Conservation (phyloP, 352 stramenopile genomes). For the Phytophthora palmivora region DNA sequence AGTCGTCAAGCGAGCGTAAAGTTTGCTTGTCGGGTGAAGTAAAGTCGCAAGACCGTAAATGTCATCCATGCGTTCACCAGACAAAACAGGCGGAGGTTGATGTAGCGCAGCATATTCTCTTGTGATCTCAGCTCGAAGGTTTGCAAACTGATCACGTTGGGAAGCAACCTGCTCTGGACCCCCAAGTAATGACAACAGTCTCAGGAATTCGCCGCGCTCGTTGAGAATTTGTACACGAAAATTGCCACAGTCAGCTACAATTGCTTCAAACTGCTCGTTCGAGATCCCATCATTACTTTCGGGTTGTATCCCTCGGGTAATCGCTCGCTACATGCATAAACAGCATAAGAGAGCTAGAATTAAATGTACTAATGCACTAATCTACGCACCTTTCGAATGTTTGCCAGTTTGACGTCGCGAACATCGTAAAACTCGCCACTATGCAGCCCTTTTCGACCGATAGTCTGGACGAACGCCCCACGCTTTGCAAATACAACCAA, state of each 20-base stretch:
- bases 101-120: constrained; percentile 42
- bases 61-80: constrained; percentile 32
- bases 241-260: constrained; percentile 71
- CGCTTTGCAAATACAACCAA: constrained; percentile 66
- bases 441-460: constrained; percentile 49
- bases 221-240: constrained; percentile 78
- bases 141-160: constrained; percentile 45
- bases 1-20: constrained; percentile 48
- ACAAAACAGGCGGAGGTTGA: constrained; percentile 24
- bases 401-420: constrained; percentile 60
- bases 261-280: constrained; percentile 76
- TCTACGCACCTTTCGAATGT: constrained; percentile 62
- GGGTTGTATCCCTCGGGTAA: constrained; percentile 45
- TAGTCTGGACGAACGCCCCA: constrained; percentile 52
- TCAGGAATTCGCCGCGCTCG: constrained; percentile 57
- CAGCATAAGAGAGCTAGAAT: constrained; percentile 1
- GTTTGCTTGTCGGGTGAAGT: constrained; percentile 49
- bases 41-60: constrained; percentile 47
- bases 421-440: constrained; percentile 54
- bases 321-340: constrained; percentile 37
- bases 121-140: constrained; percentile 33
- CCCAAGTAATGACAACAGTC: constrained; percentile 59
- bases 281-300: constrained; percentile 41
- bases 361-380: not conserved
- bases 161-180: constrained; percentile 48